Base-by-base conservation (phyloP, 441 rosid species). In the Eruca vesicaria region DNA sequence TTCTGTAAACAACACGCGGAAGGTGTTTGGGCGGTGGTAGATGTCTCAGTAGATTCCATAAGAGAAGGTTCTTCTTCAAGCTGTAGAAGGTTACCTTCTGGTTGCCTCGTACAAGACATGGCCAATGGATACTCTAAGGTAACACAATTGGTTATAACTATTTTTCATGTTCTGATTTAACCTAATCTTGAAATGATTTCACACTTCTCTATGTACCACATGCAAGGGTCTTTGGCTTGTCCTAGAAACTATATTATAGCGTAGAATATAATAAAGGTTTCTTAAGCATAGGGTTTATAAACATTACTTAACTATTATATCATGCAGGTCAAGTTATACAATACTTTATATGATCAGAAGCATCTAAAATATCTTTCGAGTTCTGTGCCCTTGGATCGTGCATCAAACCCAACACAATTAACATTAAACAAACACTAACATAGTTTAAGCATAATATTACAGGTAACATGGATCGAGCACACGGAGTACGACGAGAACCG, bases 391-490 rank as follows among this genome's bases (percentile, higher is more conserved):
- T 65, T 58, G 68, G 76, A 77, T 77, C 80, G 19, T 77, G 76
- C 80, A 71, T 65, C 26, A 63, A 76, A 20, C 66, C 14, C 58
- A 53, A 53, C 28, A 53, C 28, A 35, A 7, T 35, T 9, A 33
- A 1, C n/a, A 18, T 18, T 35, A 19, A 11, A 33, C 29, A 62
- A 19, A 35, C 29, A 19, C 66, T n/a, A 10, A 18, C 26, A 29
- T 56, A 18, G 18, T 56, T 8, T 31, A 57, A 19, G 3, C 28
- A 43, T 36, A 18, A 43, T 36, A 18, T 60, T 10, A 81, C 84
- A 96, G 99, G 97, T 96, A 16, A 93, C 98, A 4, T 96, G 99
- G 99, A 88, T 96, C 2, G 99, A 96, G 71, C 97, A 91, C 72
- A 87, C 89, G 16, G 96, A 93, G 52, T 96, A 88, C 31, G 98